A percentile compares a stretch with the other conserved stretches of the same genome.
phyloP scores from a whole-genome alignment of 208 protist species.

The Novymonas esmeraldas region DNA sequence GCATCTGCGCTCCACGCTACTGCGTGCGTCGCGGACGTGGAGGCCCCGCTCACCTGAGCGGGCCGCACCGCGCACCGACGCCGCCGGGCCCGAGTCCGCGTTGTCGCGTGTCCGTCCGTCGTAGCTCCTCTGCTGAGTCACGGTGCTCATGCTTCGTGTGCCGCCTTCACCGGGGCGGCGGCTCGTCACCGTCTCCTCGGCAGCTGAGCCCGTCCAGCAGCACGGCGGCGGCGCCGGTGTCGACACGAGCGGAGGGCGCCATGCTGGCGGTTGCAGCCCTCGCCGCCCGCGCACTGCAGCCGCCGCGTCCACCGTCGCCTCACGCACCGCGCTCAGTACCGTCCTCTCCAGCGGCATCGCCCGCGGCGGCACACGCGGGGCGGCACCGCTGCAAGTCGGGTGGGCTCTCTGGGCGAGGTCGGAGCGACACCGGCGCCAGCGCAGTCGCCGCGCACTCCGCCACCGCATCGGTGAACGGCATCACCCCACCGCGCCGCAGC shows the following conservation, averaged over 20 bases:
- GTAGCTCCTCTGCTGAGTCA: no score
- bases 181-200: background rate
- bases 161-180: background rate
- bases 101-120: no score
- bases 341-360: background rate
- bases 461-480: slow-evolving; percentile 10
- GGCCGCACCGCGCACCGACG: background rate
- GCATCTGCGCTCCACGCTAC: slow-evolving; percentile 19
- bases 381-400: background rate
- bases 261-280: background rate
- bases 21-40: slow-evolving; percentile 11
- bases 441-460: slow-evolving; percentile 1
- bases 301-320: background rate
- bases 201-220: background rate
- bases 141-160: slow-evolving; percentile 33
- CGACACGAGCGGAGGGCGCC: background rate
- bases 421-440: background rate
- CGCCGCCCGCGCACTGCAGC: background rate
- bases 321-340: slow-evolving; percentile 3
- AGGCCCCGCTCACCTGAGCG: background rate
- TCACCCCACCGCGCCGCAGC: slow-evolving; percentile 2
- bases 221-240: background rate
- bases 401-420: background rate
- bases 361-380: background rate
- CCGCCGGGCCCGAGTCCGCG: no score